Evolutionary conservation across 306 rosid species (phyloP).

Genomic region (Rosa lucieae): DNA sequence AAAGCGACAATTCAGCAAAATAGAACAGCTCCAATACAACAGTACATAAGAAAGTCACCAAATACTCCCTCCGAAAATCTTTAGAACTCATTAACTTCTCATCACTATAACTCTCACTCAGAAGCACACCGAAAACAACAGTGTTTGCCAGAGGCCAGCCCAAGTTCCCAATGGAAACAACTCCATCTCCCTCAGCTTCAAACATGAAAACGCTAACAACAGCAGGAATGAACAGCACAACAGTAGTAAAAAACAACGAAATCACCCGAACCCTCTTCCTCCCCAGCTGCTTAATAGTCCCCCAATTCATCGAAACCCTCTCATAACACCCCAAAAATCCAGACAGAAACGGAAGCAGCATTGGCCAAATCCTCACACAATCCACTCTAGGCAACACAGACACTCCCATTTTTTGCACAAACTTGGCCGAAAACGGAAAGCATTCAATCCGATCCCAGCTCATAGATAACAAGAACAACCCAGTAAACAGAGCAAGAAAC

Average conservation of each 20-base stretch:
- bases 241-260: constrained; percentile 67
- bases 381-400: constrained; percentile 35
- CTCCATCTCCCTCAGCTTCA: constrained; percentile 44
- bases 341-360: constrained; percentile 77
- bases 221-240: constrained; percentile 80
- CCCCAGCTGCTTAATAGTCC: constrained; percentile 59
- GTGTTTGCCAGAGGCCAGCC: constrained; percentile 84
- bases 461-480: constrained; percentile 58
- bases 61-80: constrained; percentile 67
- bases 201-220: constrained; percentile 49
- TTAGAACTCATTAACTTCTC: constrained; percentile 47
- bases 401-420: constrained; percentile 36
- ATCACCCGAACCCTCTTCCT: constrained; percentile 56
- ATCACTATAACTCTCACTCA: constrained; percentile 58
- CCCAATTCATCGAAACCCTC: constrained; percentile 54
- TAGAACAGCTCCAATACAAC: constrained; percentile 71
- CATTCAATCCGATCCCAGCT: constrained; percentile 86
- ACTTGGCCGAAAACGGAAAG: constrained; percentile 59
- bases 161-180: constrained; percentile 49
- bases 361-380: constrained; percentile 71
- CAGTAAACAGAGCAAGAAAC: constrained; percentile 46
- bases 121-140: constrained; percentile 77
- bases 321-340: constrained; percentile 75
- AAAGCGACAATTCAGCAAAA: constrained; percentile 79
- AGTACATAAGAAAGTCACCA: constrained; percentile 67